These are phyloP conservation scores for Plasmodium sp. DNA, from an alignment of 169 alveolate genomes.

Conservation along the genomic window DNA sequence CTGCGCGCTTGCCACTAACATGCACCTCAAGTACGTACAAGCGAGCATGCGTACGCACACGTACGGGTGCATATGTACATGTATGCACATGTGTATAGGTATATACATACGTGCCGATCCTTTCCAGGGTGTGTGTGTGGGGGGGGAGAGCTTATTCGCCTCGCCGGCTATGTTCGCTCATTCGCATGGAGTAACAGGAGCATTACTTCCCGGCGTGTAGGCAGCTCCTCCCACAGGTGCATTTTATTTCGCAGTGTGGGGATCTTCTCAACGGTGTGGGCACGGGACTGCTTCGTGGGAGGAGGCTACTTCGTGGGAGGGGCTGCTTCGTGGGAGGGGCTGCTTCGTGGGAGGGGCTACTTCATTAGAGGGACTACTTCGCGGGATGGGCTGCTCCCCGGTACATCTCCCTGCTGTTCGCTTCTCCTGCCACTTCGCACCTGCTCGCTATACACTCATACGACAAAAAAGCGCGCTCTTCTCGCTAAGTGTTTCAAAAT, in stretches of 20 bases:
- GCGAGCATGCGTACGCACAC: neutral
- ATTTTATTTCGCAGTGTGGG: neutral
- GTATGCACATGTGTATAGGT: neutral
- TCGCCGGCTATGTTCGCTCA: neutral
- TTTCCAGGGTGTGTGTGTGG: neutral
- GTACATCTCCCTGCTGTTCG: neutral
- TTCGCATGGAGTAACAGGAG: neutral
- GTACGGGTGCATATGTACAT: neutral
- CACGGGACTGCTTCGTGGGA: neutral
- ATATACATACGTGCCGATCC: neutral
- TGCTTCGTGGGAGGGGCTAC: neutral
- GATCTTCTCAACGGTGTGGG: neutral
- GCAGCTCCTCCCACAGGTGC: neutral
- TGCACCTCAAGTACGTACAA: neutral
- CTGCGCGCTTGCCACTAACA: neutral
- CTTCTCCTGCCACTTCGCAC: neutral
- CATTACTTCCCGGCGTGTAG: neutral
- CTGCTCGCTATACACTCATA: neutral
- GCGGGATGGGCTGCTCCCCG: neutral
- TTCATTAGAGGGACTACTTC: neutral
- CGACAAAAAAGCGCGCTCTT: neutral
- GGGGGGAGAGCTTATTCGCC: neutral
- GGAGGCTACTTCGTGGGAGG: neutral
- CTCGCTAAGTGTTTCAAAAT: neutral
- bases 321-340: neutral